These are phyloP conservation scores for Lichtheimia ornata DNA, from an alignment of 371 early-diverging fungal genomes.

Conservation along the genomic window DNA sequence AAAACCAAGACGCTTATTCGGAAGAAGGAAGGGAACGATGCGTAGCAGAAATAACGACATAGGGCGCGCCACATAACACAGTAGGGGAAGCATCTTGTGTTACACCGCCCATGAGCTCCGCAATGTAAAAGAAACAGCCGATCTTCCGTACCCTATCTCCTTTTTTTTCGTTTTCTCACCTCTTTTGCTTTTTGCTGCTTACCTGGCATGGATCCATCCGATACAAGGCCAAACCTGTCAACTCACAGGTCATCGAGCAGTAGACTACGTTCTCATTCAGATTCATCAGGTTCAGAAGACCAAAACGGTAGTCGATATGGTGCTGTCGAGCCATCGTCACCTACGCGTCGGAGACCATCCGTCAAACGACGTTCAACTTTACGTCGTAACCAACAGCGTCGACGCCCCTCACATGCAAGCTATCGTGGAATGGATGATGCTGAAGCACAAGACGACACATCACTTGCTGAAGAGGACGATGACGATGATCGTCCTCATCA, in stretches of 20 bases:
- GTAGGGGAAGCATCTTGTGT: too few relatives aligned
- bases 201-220: too few relatives aligned
- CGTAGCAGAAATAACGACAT: too few relatives aligned
- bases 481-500: neutral
- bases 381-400: neutral
- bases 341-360: neutral
- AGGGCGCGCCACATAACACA: too few relatives aligned
- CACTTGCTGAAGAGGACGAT: neutral
- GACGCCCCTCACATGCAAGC: neutral
- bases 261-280: neutral
- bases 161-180: too few relatives aligned
- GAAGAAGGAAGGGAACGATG: too few relatives aligned
- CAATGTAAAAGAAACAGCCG: too few relatives aligned
- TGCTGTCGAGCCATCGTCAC: neutral
- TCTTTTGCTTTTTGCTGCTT: too few relatives aligned
- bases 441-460: neutral
- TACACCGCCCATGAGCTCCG: too few relatives aligned
- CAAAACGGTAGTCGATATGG: neutral
- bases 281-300: neutral
- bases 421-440: neutral
- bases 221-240: neutral
- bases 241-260: neutral
- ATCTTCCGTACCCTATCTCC: too few relatives aligned
- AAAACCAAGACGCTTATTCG: too few relatives aligned
- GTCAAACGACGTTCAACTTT: conserved; percentile 1